Conservation (phyloP, 1,284 basidiomycete species). For the Rhodotorula sp. region DNA sequence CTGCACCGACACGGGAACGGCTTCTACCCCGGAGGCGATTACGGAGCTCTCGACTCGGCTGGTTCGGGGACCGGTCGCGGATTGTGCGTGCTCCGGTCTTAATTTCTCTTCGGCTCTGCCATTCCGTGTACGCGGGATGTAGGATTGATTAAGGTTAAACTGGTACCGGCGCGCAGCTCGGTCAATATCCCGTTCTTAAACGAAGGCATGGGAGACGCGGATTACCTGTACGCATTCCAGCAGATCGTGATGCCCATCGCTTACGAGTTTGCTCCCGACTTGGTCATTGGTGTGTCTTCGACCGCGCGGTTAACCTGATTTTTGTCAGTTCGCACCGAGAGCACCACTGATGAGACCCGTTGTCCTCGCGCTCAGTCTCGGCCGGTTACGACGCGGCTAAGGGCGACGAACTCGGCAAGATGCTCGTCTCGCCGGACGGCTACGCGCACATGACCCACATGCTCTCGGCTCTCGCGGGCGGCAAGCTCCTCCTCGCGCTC, state of each 20-base stretch:
- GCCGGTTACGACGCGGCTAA: constrained; percentile 96
- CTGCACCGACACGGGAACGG: constrained; percentile 92
- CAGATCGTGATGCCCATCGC: constrained; percentile 96
- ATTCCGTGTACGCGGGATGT: background rate
- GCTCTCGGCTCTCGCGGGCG: constrained; percentile 82
- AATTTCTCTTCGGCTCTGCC: too few species aligned
- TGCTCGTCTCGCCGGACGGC: constrained; percentile 84
- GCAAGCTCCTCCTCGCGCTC: constrained; percentile 84
- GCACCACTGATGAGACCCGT: too few species aligned
- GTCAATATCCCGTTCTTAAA: constrained; percentile 97
- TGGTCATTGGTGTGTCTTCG: constrained; percentile 77
- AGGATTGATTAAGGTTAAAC: background rate
- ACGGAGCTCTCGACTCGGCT: constrained; percentile 78
- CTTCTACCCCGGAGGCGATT: constrained; percentile 90
- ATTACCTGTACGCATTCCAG: constrained; percentile 96
- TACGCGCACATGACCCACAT: constrained; percentile 99
- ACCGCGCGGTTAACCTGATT: constrained; percentile 6
- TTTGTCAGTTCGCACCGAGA: too few species aligned
- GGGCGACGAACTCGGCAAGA: constrained; percentile 87
- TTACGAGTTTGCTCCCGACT: constrained; percentile 89
- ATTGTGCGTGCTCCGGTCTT: constrained; percentile 60
- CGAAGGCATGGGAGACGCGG: constrained; percentile 84
- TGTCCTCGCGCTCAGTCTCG: constrained; percentile 64
- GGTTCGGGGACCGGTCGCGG: constrained; percentile 80
- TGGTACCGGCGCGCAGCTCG: constrained; percentile 61